Percentiles rank a stretch among this genome's conserved stretches.
phyloP scores from a whole-genome alignment of 1,284 basidiomycete genomes.

The Chalciporus sp. region DNA sequence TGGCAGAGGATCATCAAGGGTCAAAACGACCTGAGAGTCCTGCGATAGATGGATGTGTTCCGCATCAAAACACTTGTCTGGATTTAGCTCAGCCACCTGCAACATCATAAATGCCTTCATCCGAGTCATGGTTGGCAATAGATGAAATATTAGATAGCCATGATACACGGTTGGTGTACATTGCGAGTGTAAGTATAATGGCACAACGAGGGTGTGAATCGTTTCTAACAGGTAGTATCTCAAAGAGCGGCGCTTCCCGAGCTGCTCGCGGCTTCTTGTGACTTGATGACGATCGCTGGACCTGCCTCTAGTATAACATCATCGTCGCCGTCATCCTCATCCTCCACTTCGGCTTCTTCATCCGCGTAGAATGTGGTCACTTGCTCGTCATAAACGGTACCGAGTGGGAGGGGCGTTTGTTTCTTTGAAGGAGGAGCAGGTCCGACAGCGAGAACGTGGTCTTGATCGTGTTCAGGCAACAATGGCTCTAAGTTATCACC shows the following conservation, averaged over 20 bases:
- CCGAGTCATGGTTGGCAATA: background rate
- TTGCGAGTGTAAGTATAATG: slow-evolving; percentile 5
- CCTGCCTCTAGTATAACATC: slow-evolving; percentile 69
- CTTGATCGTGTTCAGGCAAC: slow-evolving; percentile 41
- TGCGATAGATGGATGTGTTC: too few species aligned
- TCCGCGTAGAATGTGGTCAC: slow-evolving; percentile 40
- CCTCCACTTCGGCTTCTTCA: slow-evolving; percentile 40
- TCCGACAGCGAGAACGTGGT: slow-evolving; percentile 54
- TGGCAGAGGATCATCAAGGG: background rate
- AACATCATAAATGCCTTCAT: too few species aligned
- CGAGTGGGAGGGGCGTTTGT: slow-evolving; percentile 34
- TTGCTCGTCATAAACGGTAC: slow-evolving; percentile 40
- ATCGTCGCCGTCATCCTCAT: slow-evolving; percentile 38
- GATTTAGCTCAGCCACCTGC: too few species aligned
- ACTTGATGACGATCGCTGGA: slow-evolving; percentile 51
- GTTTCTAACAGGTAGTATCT: slow-evolving; percentile 22
- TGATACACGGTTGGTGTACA: slow-evolving; percentile 17
- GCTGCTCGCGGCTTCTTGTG: slow-evolving; percentile 29
- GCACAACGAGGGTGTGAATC: slow-evolving; percentile 17
- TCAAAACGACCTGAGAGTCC: background rate
- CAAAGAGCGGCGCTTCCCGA: slow-evolving; percentile 29
- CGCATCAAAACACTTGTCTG: too few species aligned
- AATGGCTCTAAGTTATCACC: slow-evolving; percentile 25
- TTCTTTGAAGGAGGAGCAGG: slow-evolving; percentile 45
- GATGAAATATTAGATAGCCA: slow-evolving; percentile 13